These are phyloP conservation scores for Hypericum perforatum DNA, from an alignment of 345 rosid species.

Conservation along the genomic window DNA sequence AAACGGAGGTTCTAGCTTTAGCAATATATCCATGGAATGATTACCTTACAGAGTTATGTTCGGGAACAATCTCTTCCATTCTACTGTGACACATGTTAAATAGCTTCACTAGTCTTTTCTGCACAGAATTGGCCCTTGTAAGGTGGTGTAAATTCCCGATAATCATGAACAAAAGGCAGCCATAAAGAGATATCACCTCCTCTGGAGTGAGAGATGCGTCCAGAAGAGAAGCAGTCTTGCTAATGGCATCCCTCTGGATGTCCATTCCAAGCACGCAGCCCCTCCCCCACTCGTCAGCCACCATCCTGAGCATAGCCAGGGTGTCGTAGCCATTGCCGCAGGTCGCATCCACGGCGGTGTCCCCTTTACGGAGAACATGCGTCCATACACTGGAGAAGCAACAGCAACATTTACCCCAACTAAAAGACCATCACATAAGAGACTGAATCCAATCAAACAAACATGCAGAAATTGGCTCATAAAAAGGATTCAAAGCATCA, in stretches of 20 bases:
- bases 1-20: neutral
- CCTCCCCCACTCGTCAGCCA: slow-evolving; percentile 43
- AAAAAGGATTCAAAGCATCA: no score
- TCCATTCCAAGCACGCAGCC: slow-evolving; percentile 75
- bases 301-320: slow-evolving; percentile 59
- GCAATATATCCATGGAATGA: neutral
- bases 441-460: no score
- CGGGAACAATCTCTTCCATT: slow-evolving; percentile 65
- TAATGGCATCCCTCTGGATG: slow-evolving; percentile 59
- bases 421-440: neutral
- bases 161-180: neutral
- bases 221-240: slow-evolving; percentile 43
- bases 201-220: slow-evolving; percentile 31
- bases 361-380: slow-evolving; percentile 58
- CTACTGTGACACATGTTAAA: slow-evolving; percentile 66
- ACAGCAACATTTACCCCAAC: neutral
- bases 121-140: slow-evolving; percentile 17
- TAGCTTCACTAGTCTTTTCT: slow-evolving; percentile 63
- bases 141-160: neutral
- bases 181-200: slow-evolving; percentile 40
- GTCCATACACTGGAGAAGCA: slow-evolving; percentile 57
- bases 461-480: no score
- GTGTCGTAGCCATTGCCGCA: slow-evolving; percentile 90
- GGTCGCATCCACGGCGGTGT: slow-evolving; percentile 70
- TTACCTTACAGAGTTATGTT: slow-evolving; percentile 49